phyloP scores from a whole-genome alignment of 2,329 filamentous ascomycete species.

The Hymenoscyphus scutula region DNA sequence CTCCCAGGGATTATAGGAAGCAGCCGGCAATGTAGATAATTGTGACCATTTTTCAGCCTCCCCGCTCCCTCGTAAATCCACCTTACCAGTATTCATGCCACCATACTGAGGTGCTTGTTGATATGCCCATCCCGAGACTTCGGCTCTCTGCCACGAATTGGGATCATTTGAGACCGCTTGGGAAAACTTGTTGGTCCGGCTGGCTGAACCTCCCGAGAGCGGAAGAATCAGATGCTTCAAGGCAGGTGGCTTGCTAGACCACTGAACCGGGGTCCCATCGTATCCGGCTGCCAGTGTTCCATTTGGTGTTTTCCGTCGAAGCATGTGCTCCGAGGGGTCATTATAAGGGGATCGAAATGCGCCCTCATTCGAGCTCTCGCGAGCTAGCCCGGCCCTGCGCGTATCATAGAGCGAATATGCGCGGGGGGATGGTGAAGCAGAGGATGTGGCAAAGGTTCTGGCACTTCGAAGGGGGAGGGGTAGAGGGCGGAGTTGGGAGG shows the following conservation, averaged over 20 bases:
- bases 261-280: conserved; percentile 76
- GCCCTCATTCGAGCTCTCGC: conserved; percentile 16
- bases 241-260: conserved; percentile 70
- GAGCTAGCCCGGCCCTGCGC: conserved; percentile 19
- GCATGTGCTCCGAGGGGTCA: conserved; percentile 63
- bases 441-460: conserved; percentile 27
- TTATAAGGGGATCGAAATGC: conserved; percentile 28
- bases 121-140: conserved; percentile 28
- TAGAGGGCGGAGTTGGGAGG: conserved; percentile 25
- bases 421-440: conserved; percentile 26
- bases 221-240: conserved; percentile 81
- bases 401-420: conserved; percentile 29
- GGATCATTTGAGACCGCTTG: conserved; percentile 15
- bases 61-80: conserved; percentile 15
- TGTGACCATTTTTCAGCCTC: conserved; percentile 27
- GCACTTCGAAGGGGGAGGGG: conserved; percentile 33
- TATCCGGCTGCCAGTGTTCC: conserved; percentile 92
- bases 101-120: conserved; percentile 24
- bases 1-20: conserved; percentile 27
- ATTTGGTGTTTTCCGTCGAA: conserved; percentile 88
- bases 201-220: conserved; percentile 38
- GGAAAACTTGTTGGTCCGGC: conserved; percentile 17
- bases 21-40: conserved; percentile 24
- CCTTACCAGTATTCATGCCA: conserved; percentile 10
- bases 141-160: conserved; percentile 23